Conservation (phyloP, 1,139 yeast species). For the Spathaspora sp. region DNA sequence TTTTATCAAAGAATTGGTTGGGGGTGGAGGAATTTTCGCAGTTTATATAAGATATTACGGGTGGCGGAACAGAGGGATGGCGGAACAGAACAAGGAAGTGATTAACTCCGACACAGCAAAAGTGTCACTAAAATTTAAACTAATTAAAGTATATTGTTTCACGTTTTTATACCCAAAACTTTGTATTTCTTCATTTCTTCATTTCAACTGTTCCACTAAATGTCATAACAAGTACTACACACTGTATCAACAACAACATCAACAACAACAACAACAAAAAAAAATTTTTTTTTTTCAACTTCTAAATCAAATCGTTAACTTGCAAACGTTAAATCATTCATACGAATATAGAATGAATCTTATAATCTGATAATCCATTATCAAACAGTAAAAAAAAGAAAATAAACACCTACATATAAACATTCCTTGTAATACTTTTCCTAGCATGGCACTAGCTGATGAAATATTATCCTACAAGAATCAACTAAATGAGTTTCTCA, state of each 20-base stretch:
- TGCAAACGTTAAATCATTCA: too few relatives aligned
- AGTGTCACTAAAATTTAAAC: neutral
- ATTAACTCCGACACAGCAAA: neutral
- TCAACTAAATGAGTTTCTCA: conserved; percentile 31
- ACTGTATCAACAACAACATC: too few relatives aligned
- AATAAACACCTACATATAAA: neutral
- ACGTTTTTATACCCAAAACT: too few relatives aligned
- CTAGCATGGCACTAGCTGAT: conserved; percentile 13
- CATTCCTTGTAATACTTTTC: neutral
- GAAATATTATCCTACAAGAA: conserved; percentile 26
- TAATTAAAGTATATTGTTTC: too few relatives aligned
- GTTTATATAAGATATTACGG: neutral
- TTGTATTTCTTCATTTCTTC: neutral
- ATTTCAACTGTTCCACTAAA: too few relatives aligned
- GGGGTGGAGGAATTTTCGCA: neutral
- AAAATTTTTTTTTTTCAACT: neutral
- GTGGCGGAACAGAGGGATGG: neutral
- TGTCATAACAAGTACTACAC: too few relatives aligned
- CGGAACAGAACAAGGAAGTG: too few relatives aligned
- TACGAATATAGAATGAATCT: neutral
- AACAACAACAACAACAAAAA: neutral
- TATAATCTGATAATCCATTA: neutral
- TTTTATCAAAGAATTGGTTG: too few relatives aligned
- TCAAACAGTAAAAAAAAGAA: neutral
- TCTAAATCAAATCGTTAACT: neutral